A percentile compares a stretch with the other conserved stretches of the same genome.
These are phyloP conservation scores for Penicillium fimorum DNA, from an alignment of 495 filamentous ascomycete species.

Conservation along the genomic window DNA sequence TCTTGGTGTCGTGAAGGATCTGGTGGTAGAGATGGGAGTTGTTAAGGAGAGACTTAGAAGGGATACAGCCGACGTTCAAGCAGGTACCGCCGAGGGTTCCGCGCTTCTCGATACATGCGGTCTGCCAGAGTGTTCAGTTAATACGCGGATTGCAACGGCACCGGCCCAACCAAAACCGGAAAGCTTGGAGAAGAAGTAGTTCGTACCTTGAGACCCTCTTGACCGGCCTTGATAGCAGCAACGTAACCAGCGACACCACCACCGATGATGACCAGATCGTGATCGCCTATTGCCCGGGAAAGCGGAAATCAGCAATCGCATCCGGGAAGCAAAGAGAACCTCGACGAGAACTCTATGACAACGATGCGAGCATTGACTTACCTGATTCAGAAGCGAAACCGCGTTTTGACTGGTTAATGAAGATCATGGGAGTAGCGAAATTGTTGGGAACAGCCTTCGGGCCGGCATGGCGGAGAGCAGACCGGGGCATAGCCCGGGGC, in stretches of 20 bases:
- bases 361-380: slow-evolving; percentile 38
- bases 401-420: slow-evolving; percentile 61
- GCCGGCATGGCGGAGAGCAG: slow-evolving; percentile 53
- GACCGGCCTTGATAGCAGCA: slow-evolving; percentile 97
- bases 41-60: slow-evolving; percentile 98
- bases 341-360: slow-evolving; percentile 4
- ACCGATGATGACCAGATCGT: slow-evolving; percentile 92
- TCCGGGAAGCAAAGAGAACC: slow-evolving; percentile 20
- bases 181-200: background rate
- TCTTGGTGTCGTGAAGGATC: slow-evolving; percentile 94
- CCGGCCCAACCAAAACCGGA: background rate
- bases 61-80: slow-evolving; percentile 98
- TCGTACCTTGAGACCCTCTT: slow-evolving; percentile 91
- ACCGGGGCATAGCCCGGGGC: slow-evolving; percentile 63
- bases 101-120: slow-evolving; percentile 97
- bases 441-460: slow-evolving; percentile 49
- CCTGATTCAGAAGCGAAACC: slow-evolving; percentile 80
- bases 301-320: slow-evolving; percentile 28
- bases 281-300: slow-evolving; percentile 61
- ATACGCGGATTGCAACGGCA: slow-evolving; percentile 1
- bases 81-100: slow-evolving; percentile 93
- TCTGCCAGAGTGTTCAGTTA: slow-evolving; percentile 50
- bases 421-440: slow-evolving; percentile 53
- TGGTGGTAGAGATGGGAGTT: slow-evolving; percentile 99
- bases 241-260: slow-evolving; percentile 99